A percentile compares a stretch with the other conserved stretches of the same genome.
Evolutionary conservation across 768 basidiomycete genomes (phyloP).

Genomic region (Boletellus ananiceps): DNA sequence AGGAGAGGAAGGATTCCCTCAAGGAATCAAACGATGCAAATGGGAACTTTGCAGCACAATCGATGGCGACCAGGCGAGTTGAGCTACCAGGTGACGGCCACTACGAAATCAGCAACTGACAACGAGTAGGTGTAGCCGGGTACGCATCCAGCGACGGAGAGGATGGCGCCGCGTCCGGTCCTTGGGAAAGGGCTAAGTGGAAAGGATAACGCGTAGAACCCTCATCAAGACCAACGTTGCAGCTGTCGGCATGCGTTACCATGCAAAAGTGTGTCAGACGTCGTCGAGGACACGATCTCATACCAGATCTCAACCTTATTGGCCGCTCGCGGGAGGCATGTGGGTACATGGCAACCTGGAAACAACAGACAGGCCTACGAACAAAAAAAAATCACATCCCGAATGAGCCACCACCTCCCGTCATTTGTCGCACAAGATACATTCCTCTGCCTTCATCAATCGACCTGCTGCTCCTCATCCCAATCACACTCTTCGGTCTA

Average conservation of each 20-base stretch:
- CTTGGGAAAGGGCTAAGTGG: neutral
- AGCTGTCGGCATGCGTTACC: conserved; percentile 6
- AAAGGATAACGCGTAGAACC: neutral
- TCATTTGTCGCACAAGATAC: conserved; percentile 77
- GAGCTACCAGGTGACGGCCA: too few species aligned
- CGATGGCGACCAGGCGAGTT: too few species aligned
- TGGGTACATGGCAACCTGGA: conserved; percentile 21
- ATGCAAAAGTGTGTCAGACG: neutral
- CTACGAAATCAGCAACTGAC: neutral
- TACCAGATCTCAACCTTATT: conserved; percentile 9
- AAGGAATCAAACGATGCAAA: conserved; percentile 1
- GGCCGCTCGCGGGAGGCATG: neutral
- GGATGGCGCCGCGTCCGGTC: neutral
- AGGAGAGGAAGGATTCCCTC: conserved; percentile 12
- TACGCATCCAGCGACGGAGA: neutral
- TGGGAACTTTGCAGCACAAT: too few species aligned
- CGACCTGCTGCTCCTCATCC: conserved; percentile 58
- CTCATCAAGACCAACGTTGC: neutral
- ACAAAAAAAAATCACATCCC: conserved; percentile 17
- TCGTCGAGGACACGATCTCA: neutral
- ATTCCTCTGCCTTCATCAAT: conserved; percentile 63
- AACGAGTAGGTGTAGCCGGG: conserved; percentile 3
- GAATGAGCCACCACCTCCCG: conserved; percentile 43
- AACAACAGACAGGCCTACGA: neutral
- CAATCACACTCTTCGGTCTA: conserved; percentile 75